These are phyloP conservation scores for Boletus rufocinnamomeus DNA, from an alignment of 768 basidiomycete species.

Conservation along the genomic window DNA sequence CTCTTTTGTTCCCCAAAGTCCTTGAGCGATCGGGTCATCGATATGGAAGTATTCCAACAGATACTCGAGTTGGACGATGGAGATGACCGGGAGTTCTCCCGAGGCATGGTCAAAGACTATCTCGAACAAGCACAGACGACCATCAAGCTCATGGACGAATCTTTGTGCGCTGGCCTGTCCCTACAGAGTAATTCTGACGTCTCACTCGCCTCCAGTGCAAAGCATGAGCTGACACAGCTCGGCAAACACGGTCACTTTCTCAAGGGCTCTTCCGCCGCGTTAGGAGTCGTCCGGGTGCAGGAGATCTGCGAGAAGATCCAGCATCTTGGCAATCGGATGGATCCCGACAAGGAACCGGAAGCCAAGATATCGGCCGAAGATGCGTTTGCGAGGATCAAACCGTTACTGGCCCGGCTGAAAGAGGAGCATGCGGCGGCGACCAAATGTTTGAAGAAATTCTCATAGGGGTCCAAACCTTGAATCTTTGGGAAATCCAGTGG, in stretches of 20 bases:
- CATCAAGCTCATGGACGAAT: conserved; percentile 74
- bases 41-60: conserved; percentile 82
- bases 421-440: conserved; percentile 71
- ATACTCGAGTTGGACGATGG: conserved; percentile 92
- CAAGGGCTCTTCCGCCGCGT: conserved; percentile 94
- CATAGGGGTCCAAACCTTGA: conserved; percentile 8
- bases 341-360: conserved; percentile 55
- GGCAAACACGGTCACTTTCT: conserved; percentile 88
- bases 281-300: conserved; percentile 83
- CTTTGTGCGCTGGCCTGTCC: conserved; percentile 61
- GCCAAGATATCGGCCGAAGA: conserved; percentile 48
- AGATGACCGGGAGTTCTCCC: conserved; percentile 73
- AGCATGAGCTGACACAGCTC: conserved; percentile 63
- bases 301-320: conserved; percentile 89
- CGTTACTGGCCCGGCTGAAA: conserved; percentile 59
- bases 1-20: conserved; percentile 8
- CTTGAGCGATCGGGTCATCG: conserved; percentile 37
- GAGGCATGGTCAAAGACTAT: conserved; percentile 76
- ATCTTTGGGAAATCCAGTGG: neutral
- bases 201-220: conserved; percentile 41
- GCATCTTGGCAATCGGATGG: conserved; percentile 63
- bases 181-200: conserved; percentile 12
- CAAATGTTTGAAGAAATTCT: conserved; percentile 56
- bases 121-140: conserved; percentile 78
- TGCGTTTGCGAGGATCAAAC: conserved; percentile 58